Evolutionary conservation across 441 rosid species (phyloP).

Genomic region (Adansonia madagascariensis): DNA sequence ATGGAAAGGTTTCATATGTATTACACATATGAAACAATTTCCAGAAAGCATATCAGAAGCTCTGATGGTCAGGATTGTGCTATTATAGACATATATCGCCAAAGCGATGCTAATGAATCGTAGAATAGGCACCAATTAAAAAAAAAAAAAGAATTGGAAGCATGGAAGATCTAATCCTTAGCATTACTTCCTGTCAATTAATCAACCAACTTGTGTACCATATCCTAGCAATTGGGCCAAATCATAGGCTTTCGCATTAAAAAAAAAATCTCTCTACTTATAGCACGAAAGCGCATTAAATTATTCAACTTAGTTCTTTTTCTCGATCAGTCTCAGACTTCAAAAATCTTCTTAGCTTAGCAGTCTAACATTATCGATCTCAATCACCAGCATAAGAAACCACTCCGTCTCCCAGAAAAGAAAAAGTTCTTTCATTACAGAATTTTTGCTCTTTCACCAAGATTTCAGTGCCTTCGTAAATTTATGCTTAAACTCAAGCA

Average conservation of each 20-base stretch:
- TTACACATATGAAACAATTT: background rate
- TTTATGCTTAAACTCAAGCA: background rate
- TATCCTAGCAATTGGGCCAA: background rate
- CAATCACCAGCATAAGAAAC: background rate
- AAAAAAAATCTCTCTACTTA: background rate
- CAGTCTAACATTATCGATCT: background rate
- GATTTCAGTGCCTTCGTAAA: background rate
- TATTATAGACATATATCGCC: background rate
- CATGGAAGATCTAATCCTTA: background rate
- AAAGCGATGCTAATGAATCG: no score
- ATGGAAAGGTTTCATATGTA: no score
- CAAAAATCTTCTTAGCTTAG: background rate
- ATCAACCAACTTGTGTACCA: constrained; percentile 13
- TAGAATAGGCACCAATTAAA: background rate
- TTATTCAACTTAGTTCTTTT: background rate
- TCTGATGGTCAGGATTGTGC: background rate
- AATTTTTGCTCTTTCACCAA: background rate
- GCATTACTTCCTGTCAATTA: background rate
- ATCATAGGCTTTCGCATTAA: background rate
- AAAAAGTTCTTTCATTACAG: background rate
- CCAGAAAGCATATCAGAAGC: background rate
- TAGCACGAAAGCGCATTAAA: background rate
- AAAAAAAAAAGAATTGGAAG: background rate
- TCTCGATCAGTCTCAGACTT: constrained; percentile 2
- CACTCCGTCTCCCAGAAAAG: background rate